Conservation (phyloP, 2,329 filamentous ascomycete species). For the Fusarium brevicatenulatum region DNA sequence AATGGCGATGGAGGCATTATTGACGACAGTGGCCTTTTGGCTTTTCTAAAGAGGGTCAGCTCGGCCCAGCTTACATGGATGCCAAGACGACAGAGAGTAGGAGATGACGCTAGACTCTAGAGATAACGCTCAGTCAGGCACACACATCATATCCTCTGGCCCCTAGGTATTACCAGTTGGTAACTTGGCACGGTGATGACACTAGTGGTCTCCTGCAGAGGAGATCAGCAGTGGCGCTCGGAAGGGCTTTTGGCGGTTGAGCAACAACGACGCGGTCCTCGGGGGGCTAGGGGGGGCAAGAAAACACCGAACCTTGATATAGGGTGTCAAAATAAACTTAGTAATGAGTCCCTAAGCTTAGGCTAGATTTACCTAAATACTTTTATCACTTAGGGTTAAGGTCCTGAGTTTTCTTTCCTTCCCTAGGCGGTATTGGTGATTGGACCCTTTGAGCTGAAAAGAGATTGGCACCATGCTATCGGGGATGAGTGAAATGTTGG, state of each 20-base stretch:
- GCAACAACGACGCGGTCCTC: background rate
- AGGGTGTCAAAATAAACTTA: too few species aligned
- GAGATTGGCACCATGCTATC: background rate
- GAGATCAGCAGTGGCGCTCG: slow-evolving; percentile 35
- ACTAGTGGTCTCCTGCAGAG: slow-evolving; percentile 29
- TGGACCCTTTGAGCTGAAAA: slow-evolving; percentile 20
- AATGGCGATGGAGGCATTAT: background rate
- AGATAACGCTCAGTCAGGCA: slow-evolving; percentile 7
- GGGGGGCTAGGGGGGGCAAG: too few species aligned
- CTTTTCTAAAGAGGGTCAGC: background rate
- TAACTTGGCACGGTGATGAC: slow-evolving; percentile 20
- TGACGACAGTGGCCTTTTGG: slow-evolving; percentile 2
- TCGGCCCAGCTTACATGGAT: background rate
- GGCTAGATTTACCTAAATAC: too few species aligned
- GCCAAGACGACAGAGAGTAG: slow-evolving; percentile 12
- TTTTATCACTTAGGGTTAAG: too few species aligned
- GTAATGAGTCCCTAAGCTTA: too few species aligned
- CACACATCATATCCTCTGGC: slow-evolving; percentile 3
- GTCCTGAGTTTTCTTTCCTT: too few species aligned
- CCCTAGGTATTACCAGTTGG: background rate
- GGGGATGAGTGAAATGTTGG: background rate
- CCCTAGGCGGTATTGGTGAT: background rate
- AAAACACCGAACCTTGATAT: too few species aligned
- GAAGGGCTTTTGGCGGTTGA: slow-evolving; percentile 14
- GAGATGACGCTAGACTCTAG: background rate